Evolutionary conservation across 2,329 filamentous ascomycete species (phyloP).

Genomic region (Aschersonia sp.): DNA sequence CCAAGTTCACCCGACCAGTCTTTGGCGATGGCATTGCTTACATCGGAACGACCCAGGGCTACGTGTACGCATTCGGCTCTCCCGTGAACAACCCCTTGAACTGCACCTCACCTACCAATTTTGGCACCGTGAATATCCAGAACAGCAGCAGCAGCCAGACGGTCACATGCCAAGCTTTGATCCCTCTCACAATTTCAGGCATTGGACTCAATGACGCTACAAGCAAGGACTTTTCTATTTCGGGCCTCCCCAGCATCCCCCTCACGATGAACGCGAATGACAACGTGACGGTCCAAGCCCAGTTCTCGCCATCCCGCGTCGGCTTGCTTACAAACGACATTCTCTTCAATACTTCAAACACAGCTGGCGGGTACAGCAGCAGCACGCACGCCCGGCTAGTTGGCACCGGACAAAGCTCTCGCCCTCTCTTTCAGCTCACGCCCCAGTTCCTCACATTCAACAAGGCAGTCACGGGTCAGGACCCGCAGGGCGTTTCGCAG

Average conservation of each 20-base stretch:
- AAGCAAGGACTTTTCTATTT: slow-evolving; percentile 22
- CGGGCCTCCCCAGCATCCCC: slow-evolving; percentile 17
- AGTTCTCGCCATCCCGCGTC: slow-evolving; percentile 29
- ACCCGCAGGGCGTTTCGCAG: slow-evolving; percentile 22
- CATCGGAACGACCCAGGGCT: slow-evolving; percentile 34
- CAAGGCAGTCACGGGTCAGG: slow-evolving; percentile 29
- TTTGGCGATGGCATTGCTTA: slow-evolving; percentile 43
- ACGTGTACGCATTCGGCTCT: slow-evolving; percentile 39
- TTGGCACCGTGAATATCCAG: slow-evolving; percentile 29
- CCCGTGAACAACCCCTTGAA: slow-evolving; percentile 38
- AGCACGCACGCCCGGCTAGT: slow-evolving; percentile 30
- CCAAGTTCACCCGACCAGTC: slow-evolving; percentile 42
- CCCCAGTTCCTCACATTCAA: slow-evolving; percentile 34
- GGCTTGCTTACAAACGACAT: slow-evolving; percentile 33
- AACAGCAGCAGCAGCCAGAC: slow-evolving; percentile 11
- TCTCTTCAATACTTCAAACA: slow-evolving; percentile 32
- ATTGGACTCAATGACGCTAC: slow-evolving; percentile 18
- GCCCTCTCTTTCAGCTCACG: slow-evolving; percentile 29
- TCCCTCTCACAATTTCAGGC: slow-evolving; percentile 24
- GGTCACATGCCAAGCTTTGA: slow-evolving; percentile 33
- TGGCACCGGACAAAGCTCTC: slow-evolving; percentile 31
- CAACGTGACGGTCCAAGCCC: slow-evolving; percentile 26
- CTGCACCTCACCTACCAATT: slow-evolving; percentile 33
- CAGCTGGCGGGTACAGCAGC: slow-evolving; percentile 27
- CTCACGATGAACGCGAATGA: slow-evolving; percentile 18